These are phyloP conservation scores for Berkeleyomyces basicola DNA, from an alignment of 2,329 filamentous ascomycete species.

Conservation along the genomic window DNA sequence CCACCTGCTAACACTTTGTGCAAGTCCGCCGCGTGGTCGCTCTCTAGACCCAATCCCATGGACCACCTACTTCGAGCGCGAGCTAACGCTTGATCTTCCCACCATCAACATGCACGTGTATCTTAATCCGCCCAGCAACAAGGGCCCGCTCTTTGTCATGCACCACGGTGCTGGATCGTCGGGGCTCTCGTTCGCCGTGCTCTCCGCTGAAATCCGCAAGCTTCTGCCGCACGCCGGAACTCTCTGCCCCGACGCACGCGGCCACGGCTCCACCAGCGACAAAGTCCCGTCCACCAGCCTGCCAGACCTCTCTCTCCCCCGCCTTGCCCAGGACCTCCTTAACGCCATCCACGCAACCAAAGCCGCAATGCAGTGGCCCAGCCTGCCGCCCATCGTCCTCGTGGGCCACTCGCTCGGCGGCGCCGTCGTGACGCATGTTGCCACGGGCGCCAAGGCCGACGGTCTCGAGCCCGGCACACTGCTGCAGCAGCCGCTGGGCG, in stretches of 20 bases:
- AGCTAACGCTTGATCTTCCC: conserved; percentile 52
- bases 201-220: conserved; percentile 61
- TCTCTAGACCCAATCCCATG: conserved; percentile 56
- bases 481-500: conserved; percentile 30
- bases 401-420: conserved; percentile 89
- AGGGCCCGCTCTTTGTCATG: conserved; percentile 73
- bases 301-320: conserved; percentile 51
- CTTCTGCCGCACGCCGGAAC: conserved; percentile 66
- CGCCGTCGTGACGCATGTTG: conserved; percentile 67
- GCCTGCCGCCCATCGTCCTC: conserved; percentile 58
- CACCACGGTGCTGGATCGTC: conserved; percentile 93
- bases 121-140: conserved; percentile 59
- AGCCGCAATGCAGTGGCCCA: conserved; percentile 52
- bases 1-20: conserved; percentile 5
- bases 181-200: conserved; percentile 75
- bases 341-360: conserved; percentile 52
- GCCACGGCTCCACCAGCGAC: conserved; percentile 58
- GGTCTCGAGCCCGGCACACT: conserved; percentile 46
- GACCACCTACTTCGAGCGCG: conserved; percentile 82
- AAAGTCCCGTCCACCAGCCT: conserved; percentile 6
- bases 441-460: conserved; percentile 51
- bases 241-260: conserved; percentile 69
- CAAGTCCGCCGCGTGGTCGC: conserved; percentile 24
- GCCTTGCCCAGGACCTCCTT: conserved; percentile 56
- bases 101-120: conserved; percentile 55